A percentile compares a stretch with the other conserved stretches of the same genome.
These are phyloP conservation scores for Pseudogymnoascus sp. DNA, from an alignment of 2,329 filamentous ascomycete species.

Conservation along the genomic window DNA sequence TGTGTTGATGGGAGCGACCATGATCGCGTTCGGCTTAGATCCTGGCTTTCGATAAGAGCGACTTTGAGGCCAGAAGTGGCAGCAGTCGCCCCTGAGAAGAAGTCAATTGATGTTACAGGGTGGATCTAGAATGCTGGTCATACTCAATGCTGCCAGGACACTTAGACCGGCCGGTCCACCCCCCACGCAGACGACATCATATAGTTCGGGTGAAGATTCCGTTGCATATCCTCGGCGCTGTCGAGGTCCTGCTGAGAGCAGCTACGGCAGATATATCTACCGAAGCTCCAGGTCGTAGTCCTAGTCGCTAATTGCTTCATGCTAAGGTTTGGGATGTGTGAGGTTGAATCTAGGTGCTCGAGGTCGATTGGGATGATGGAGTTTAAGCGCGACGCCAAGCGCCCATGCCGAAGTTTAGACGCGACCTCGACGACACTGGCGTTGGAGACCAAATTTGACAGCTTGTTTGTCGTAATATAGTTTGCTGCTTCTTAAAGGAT, in stretches of 20 bases:
- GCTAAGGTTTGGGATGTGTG: background rate
- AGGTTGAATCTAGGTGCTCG: background rate
- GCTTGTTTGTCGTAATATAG: background rate
- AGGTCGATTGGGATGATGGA: background rate
- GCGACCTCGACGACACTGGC: background rate
- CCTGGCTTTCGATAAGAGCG: slow-evolving; percentile 85
- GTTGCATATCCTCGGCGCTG: slow-evolving; percentile 22
- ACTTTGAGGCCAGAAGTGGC: slow-evolving; percentile 71
- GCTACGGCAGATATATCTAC: slow-evolving; percentile 21
- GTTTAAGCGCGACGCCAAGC: slow-evolving; percentile 7
- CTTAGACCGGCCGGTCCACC: slow-evolving; percentile 61
- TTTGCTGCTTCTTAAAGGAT: background rate
- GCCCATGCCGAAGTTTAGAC: background rate
- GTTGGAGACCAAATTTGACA: background rate
- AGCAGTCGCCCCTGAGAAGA: slow-evolving; percentile 61
- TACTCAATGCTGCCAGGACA: slow-evolving; percentile 70
- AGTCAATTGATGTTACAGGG: background rate
- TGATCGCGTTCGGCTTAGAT: slow-evolving; percentile 61
- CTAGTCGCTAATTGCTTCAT: slow-evolving; percentile 5
- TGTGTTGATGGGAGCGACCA: slow-evolving; percentile 60
- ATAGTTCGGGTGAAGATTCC: slow-evolving; percentile 23
- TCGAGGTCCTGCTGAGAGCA: slow-evolving; percentile 21
- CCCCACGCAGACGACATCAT: slow-evolving; percentile 32
- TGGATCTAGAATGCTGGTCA: slow-evolving; percentile 23
- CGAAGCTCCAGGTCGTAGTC: slow-evolving; percentile 14